These are phyloP conservation scores for Lentinula raphanica DNA, from an alignment of 768 basidiomycete genomes.

Conservation along the genomic window DNA sequence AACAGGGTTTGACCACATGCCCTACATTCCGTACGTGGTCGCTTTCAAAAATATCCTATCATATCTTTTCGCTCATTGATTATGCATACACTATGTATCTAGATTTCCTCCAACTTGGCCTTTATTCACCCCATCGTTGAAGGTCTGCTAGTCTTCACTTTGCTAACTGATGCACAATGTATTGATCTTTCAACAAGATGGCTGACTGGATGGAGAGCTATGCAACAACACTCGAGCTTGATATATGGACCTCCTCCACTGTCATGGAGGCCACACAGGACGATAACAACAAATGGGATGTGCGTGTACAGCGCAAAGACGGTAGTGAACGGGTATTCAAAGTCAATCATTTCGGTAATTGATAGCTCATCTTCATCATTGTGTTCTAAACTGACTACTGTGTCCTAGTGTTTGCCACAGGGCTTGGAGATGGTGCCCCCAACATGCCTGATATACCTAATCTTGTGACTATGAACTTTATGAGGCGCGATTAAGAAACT, in stretches of 20 bases:
- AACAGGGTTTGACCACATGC: constrained; percentile 36
- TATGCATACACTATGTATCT: neutral
- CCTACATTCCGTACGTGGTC: constrained; percentile 26
- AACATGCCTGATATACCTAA: constrained; percentile 25
- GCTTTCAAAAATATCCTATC: neutral
- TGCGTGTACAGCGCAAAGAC: constrained; percentile 17
- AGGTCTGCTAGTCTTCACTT: constrained; percentile 23
- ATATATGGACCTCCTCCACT: constrained; percentile 39
- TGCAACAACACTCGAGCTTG: constrained; percentile 39
- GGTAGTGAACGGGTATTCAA: constrained; percentile 17
- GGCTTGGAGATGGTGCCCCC: constrained; percentile 37
- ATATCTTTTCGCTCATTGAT: neutral
- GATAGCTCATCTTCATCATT: neutral
- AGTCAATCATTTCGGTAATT: constrained; percentile 23
- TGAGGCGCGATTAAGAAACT: neutral
- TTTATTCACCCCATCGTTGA: constrained; percentile 32
- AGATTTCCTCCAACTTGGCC: constrained; percentile 40
- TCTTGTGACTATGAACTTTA: neutral
- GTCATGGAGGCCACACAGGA: constrained; percentile 24
- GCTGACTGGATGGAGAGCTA: constrained; percentile 50
- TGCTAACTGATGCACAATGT: neutral
- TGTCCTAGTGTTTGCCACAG: constrained; percentile 38
- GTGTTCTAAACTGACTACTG: neutral
- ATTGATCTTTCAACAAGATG: constrained; percentile 22
- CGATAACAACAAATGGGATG: constrained; percentile 25